A percentile compares a stretch with the other conserved stretches of the same genome.
Evolutionary conservation across 768 basidiomycete species (phyloP).

Genomic region (Lactarius vividus): DNA sequence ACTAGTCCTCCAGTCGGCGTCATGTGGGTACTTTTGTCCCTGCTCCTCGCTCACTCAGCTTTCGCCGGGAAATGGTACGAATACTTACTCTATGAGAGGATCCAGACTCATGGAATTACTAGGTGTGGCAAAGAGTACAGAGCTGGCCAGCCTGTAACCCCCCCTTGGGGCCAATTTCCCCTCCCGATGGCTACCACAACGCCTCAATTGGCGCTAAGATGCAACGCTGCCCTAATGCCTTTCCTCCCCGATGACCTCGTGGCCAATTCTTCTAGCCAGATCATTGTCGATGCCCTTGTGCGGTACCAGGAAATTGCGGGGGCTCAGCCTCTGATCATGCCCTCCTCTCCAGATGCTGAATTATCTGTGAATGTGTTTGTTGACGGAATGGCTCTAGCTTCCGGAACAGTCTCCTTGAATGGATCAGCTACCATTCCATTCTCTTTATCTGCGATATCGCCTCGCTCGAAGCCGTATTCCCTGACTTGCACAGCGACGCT

Average conservation of each 20-base stretch:
- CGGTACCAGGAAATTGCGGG: slow-evolving; percentile 39
- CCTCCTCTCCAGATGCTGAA: slow-evolving; percentile 14
- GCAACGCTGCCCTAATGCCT: slow-evolving; percentile 46
- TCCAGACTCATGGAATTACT: not conserved
- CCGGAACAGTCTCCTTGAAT: slow-evolving; percentile 38
- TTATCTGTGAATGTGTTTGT: slow-evolving; percentile 37
- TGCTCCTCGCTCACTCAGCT: not conserved
- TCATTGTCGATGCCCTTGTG: slow-evolving; percentile 42
- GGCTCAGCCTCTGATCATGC: slow-evolving; percentile 36
- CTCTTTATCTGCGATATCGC: slow-evolving; percentile 33
- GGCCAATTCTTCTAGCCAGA: slow-evolving; percentile 22
- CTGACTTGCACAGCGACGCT: slow-evolving; percentile 38
- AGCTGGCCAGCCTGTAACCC: slow-evolving; percentile 39
- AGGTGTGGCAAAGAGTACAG: slow-evolving; percentile 54
- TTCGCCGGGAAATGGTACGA: slow-evolving; percentile 5
- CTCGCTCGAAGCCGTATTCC: slow-evolving; percentile 34
- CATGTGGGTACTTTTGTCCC: not conserved
- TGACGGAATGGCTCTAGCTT: slow-evolving; percentile 27
- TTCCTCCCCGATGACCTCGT: slow-evolving; percentile 43
- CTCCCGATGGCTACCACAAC: slow-evolving; percentile 36
- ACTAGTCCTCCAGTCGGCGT: not conserved
- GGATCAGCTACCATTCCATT: slow-evolving; percentile 39
- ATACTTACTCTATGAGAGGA: not conserved
- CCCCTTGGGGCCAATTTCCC: slow-evolving; percentile 47
- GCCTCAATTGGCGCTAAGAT: slow-evolving; percentile 47